Conservation (phyloP, 345 rosid genomes). For the Limnanthes douglasii region DNA sequence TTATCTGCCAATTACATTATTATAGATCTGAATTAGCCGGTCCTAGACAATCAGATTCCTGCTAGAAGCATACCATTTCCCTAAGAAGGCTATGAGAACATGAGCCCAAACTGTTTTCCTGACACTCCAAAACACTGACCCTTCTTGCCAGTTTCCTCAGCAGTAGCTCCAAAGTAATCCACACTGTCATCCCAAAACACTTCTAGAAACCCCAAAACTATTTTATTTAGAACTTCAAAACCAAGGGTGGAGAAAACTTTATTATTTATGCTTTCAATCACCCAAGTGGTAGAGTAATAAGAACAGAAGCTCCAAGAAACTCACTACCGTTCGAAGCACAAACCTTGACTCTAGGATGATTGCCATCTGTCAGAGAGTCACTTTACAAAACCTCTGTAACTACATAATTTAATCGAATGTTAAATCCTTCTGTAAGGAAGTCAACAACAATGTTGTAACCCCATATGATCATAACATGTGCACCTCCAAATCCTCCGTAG, state of each 20-base stretch:
- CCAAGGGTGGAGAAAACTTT: conserved; percentile 71
- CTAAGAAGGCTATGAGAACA: conserved; percentile 93
- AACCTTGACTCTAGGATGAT: conserved; percentile 38
- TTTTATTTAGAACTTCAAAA: conserved; percentile 74
- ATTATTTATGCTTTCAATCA: conserved; percentile 92
- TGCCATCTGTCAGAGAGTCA: conserved; percentile 21
- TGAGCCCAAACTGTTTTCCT: conserved; percentile 95
- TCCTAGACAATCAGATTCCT: too few relatives aligned
- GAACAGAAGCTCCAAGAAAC: conserved; percentile 81
- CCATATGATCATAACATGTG: conserved; percentile 98
- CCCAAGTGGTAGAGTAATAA: conserved; percentile 94
- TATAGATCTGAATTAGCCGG: too few relatives aligned
- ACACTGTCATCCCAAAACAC: conserved; percentile 97
- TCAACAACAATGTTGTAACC: conserved; percentile 85
- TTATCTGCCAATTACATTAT: too few relatives aligned
- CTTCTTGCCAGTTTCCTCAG: conserved; percentile 74
- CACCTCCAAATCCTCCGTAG: conserved; percentile 99
- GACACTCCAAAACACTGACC: conserved; percentile 98
- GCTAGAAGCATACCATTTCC: too few relatives aligned
- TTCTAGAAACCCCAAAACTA: conserved; percentile 71
- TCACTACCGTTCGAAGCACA: conserved; percentile 65
- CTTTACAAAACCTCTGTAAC: conserved; percentile 69
- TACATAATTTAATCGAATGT: conserved; percentile 39
- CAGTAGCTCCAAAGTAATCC: conserved; percentile 99
- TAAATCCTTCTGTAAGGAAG: conserved; percentile 72